These are phyloP conservation scores for Mycena galericulata DNA, from an alignment of 768 basidiomycete genomes.

Conservation along the genomic window DNA sequence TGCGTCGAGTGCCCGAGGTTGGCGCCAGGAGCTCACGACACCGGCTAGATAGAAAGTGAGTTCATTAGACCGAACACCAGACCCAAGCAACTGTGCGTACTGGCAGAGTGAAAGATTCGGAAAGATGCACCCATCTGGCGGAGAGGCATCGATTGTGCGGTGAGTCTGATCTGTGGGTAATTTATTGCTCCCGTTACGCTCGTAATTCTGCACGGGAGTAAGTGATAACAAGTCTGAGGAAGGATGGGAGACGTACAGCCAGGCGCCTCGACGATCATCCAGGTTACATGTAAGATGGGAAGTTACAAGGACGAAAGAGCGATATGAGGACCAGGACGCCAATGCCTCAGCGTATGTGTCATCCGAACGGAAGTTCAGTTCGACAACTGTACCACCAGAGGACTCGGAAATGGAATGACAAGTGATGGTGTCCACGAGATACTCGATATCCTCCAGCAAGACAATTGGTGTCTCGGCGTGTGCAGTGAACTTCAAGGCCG, in stretches of 20 bases:
- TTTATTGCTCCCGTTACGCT: neutral
- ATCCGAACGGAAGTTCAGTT: conserved; percentile 5
- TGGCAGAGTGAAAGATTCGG: conserved; percentile 2
- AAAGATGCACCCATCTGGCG: conserved; percentile 13
- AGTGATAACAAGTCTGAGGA: neutral
- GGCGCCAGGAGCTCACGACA: neutral
- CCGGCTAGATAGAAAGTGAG: neutral
- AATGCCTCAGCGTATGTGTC: conserved; percentile 1
- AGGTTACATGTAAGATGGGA: conserved; percentile 10
- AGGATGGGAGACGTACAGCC: conserved; percentile 3
- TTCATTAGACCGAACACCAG: neutral
- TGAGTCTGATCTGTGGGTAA: conserved; percentile 6
- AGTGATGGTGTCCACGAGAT: neutral
- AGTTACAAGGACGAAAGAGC: conserved; percentile 7
- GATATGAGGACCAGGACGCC: neutral
- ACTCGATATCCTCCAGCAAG: conserved; percentile 11
- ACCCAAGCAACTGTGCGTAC: neutral
- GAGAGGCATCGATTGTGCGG: conserved; percentile 1
- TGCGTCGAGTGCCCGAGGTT: neutral
- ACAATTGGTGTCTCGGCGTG: conserved; percentile 5
- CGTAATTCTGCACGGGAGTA: neutral
- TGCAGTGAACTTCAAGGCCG: conserved; percentile 13
- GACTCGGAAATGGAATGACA: neutral
- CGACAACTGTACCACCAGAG: neutral
- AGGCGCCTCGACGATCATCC: conserved; percentile 7